A percentile compares a stretch with the other conserved stretches of the same genome.
These are phyloP conservation scores for Colletotrichum karsti DNA, from an alignment of 2,329 filamentous ascomycete genomes.

Conservation along the genomic window DNA sequence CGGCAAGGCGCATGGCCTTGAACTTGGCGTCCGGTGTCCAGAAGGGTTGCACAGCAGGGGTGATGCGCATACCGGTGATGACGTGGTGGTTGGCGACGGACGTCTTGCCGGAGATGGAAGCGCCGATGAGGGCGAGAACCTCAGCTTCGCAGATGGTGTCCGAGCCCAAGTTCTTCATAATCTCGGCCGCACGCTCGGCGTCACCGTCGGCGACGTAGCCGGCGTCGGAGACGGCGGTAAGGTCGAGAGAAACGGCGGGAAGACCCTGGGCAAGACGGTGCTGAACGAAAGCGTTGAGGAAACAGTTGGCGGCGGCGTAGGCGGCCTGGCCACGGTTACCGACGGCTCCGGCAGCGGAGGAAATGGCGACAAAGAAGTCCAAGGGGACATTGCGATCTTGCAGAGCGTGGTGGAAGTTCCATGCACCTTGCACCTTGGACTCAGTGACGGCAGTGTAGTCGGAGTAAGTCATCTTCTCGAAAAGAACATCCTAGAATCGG, in stretches of 20 bases:
- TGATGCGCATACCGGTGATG: constrained; percentile 63
- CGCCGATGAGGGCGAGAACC: constrained; percentile 61
- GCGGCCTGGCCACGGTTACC: constrained; percentile 61
- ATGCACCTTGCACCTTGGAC: constrained; percentile 61
- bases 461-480: constrained; percentile 60
- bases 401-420: constrained; percentile 61
- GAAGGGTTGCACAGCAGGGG: constrained; percentile 55
- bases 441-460: constrained; percentile 57
- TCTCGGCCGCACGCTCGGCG: constrained; percentile 49
- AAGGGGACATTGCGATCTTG: constrained; percentile 39
- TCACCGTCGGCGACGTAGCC: constrained; percentile 59
- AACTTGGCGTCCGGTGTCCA: constrained; percentile 65
- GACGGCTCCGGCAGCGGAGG: constrained; percentile 59
- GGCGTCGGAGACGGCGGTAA: constrained; percentile 60
- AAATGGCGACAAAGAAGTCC: constrained; percentile 65
- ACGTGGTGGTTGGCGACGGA: constrained; percentile 56
- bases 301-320: constrained; percentile 60
- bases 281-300: constrained; percentile 51
- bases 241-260: constrained; percentile 56
- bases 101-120: constrained; percentile 55
- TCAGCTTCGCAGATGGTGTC: constrained; percentile 61
- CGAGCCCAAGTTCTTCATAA: constrained; percentile 58
- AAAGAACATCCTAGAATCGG: constrained; percentile 51
- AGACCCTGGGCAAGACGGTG: constrained; percentile 49
- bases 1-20: constrained; percentile 52